Conservation (phyloP, 2,329 filamentous ascomycete genomes). For the Phialophora tarda region DNA sequence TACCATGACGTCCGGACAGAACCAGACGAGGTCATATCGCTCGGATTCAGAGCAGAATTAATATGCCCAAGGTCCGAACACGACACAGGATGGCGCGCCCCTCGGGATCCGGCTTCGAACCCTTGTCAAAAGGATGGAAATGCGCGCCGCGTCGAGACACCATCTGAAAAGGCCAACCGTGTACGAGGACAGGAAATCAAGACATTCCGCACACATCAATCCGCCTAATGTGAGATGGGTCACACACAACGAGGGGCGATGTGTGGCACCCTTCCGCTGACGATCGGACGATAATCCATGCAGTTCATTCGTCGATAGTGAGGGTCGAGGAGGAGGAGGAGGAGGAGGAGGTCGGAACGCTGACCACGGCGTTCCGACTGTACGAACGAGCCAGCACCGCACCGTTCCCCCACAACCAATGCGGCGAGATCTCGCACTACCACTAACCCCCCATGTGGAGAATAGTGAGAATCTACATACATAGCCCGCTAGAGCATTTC, state of each 20-base stretch:
- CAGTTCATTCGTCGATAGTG: background rate
- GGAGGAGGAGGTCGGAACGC: background rate
- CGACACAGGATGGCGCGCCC: background rate
- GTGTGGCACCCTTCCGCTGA: background rate
- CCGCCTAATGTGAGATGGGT: background rate
- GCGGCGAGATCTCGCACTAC: background rate
- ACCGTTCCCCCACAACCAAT: background rate
- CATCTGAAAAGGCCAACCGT: background rate
- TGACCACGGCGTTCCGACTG: background rate
- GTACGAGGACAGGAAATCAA: background rate
- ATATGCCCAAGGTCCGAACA: background rate
- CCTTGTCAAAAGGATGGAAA: background rate
- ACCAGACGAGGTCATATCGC: background rate
- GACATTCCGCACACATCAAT: background rate
- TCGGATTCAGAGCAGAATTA: background rate
- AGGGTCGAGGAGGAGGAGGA: background rate
- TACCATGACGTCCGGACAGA: background rate
- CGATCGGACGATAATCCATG: background rate
- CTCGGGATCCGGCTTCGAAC: background rate
- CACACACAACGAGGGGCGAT: background rate
- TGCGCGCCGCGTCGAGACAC: background rate
- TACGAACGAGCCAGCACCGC: background rate
- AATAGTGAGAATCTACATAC: no score
- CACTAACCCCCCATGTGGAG: background rate
- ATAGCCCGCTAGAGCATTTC: background rate